Evolutionary conservation across 495 filamentous ascomycete species (phyloP), one percentile per base, ranked within the genome.

Genomic region (Penicillium arizonense): DNA sequence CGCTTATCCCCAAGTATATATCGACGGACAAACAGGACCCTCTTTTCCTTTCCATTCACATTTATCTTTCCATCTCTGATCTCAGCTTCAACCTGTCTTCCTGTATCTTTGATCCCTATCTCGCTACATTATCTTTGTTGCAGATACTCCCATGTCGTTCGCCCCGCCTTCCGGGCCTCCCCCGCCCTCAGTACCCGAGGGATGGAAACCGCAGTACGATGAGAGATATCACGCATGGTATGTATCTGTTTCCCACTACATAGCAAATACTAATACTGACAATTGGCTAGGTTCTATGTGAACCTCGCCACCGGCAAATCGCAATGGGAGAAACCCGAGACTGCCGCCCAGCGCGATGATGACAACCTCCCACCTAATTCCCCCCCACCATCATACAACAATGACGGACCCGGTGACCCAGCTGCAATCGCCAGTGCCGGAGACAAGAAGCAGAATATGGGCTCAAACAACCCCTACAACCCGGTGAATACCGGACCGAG

Each of bases 291-390:
- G 87, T 96, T 91, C 80, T 96, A 86, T 74, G 84, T 96, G 40
- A 90, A 96, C 70, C 84, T 85, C 51, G 83, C 84, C 65, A 96
- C 90, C 56, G 91, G 90, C 58, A 80, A 84, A 59, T 95, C 91
- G 4, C 87, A 90, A 80, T 96, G 91, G 90, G 88, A 94, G 3
- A 81, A 74, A 41, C 91, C 91, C 23, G 85, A 82, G 35, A 72
- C 76, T 44, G 81, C 87, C 14, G 76, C 82, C 50, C 74, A 77
- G n/a, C 77, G 76, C 20, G 67, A 75, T 26, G 57, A 62, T 44
- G 61, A 53, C 30, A 75, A 81, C 57, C 75, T 11, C 77, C 84
- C 7, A 63, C 70, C 26, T 82, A 74, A 20, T 74, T 42, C 48
- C 24, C 38, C 82, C 0, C 89, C 88, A 4, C 89, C 89, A 3